These are phyloP conservation scores for Cryptococcus jaspeensis DNA, from an alignment of 1,284 basidiomycete genomes.

Conservation along the genomic window DNA sequence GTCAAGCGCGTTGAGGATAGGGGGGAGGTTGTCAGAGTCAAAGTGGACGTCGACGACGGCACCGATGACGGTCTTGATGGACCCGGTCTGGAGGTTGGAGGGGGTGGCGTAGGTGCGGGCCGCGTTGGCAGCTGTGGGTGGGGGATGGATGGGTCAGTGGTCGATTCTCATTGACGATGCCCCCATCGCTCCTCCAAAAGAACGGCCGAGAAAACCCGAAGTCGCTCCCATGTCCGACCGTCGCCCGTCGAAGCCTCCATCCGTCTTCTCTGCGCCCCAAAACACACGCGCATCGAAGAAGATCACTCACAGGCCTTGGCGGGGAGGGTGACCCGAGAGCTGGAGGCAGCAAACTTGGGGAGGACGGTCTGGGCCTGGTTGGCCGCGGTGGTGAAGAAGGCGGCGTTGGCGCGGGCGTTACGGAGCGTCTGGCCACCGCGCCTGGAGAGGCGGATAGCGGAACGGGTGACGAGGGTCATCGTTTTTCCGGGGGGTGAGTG, in stretches of 20 bases:
- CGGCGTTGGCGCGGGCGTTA: constrained; percentile 47
- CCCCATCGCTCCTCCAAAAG: neutral
- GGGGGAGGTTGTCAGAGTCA: constrained; percentile 83
- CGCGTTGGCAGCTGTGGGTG: constrained; percentile 23
- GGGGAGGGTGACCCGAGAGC: constrained; percentile 26
- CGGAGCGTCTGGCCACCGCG: constrained; percentile 41
- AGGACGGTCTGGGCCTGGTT: constrained; percentile 37
- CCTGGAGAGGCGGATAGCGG: constrained; percentile 48
- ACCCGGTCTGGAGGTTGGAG: constrained; percentile 66
- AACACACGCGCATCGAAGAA: neutral
- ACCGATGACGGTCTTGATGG: constrained; percentile 93
- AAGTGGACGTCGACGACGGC: constrained; percentile 99
- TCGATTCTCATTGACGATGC: neutral
- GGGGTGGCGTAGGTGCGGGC: constrained; percentile 87
- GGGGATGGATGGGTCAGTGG: neutral
- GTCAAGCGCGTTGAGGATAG: constrained; percentile 97
- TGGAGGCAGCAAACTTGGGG: constrained; percentile 35
- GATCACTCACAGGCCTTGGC: constrained; percentile 37
- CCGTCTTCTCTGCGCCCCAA: neutral
- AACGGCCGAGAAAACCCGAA: constrained; percentile 15
- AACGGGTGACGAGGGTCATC: constrained; percentile 52
- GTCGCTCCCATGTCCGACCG: constrained; percentile 1
- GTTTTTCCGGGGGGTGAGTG: constrained; percentile 22
- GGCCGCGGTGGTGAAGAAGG: constrained; percentile 49
- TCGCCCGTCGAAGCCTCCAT: neutral